Conservation (phyloP, 768 basidiomycete species). For the Fomitopsis serialis region DNA sequence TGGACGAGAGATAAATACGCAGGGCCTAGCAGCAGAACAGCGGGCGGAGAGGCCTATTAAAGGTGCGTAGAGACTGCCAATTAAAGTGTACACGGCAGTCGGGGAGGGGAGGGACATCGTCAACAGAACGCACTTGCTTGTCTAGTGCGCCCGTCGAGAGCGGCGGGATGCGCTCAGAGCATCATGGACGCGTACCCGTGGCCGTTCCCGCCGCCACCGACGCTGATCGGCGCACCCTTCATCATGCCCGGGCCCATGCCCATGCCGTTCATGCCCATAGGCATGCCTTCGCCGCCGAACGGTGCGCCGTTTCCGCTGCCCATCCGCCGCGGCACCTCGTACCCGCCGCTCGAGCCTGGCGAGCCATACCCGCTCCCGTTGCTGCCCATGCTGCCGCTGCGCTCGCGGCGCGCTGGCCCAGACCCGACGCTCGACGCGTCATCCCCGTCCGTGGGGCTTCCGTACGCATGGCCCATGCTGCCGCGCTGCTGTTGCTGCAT, state of each 20-base stretch:
- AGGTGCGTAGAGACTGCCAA: too few relatives aligned
- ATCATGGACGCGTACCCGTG: conserved; percentile 37
- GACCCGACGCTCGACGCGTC: conserved; percentile 35
- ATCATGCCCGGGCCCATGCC: conserved; percentile 28
- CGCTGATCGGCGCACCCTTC: conserved; percentile 28
- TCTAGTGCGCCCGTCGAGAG: neutral
- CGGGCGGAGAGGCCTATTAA: too few relatives aligned
- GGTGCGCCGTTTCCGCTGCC: conserved; percentile 22
- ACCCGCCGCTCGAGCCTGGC: conserved; percentile 21
- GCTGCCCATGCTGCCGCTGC: conserved; percentile 33
- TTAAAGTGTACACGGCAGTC: neutral
- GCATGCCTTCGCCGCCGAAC: conserved; percentile 21
- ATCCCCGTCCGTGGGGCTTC: conserved; percentile 31
- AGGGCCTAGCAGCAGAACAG: neutral
- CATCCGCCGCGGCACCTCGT: conserved; percentile 26
- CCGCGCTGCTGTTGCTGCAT: conserved; percentile 17
- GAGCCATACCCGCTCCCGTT: conserved; percentile 17
- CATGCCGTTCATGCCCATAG: conserved; percentile 26
- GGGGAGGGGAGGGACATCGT: neutral
- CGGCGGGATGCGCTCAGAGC: conserved; percentile 15
- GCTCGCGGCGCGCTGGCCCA: conserved; percentile 24
- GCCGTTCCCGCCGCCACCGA: conserved; percentile 31
- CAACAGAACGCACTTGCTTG: neutral
- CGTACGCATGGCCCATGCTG: conserved; percentile 20
- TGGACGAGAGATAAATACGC: neutral